Evolutionary conservation across 179 eudicot species (phyloP), one percentile per base, ranked within the genome.

Genomic region (Corrigiola litoralis): DNA sequence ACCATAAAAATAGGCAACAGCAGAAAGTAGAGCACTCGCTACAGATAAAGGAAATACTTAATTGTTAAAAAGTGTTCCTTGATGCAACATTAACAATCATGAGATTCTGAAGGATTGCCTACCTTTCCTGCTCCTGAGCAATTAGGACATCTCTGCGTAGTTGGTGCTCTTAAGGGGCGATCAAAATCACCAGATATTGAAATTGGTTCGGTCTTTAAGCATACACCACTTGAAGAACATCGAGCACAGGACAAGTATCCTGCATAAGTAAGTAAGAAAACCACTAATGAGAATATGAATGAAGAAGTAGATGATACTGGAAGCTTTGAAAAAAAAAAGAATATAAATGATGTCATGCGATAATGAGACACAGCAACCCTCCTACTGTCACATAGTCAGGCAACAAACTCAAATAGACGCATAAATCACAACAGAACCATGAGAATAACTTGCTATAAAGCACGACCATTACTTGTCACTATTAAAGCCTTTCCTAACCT

Each of bases 101-200:
- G 18, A 58, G 71, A 18, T 20, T 58, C 32, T 46, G 1, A 54
- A 53, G 46, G 38, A 44, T 38, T 36, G 45, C 66, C 31, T 78
- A 89, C 95, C 91, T 94, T 94, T 67, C 97, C 99, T 25, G 90
- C 81, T 20, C 99, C 97, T 0, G 94, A 94, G 79, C 99, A 90
- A 75, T 80, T 86, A 46, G 75, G 55, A 82, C 99, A 94, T 81
- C 97, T 82, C 56, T 76, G 77, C 50, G 87, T 82, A 29, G 91
- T 87, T 51, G 97, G 99, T 62, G 85, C 86, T 59, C 73, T 71
- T 70, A 94, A 69, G 34, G 90, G 94, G 27, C 70, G 79, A 79
- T 77, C 62, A 65, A 87, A 72, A 76, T 76, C 77, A 66, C 69
- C 67, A 25, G 82, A 72, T 72, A 77, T 71, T 21, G 91, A 85